A percentile compares a stretch with the other conserved stretches of the same genome.
phyloP scores from a whole-genome alignment of 2,329 filamentous ascomycete species.

The Pseudodiploospora longispora region DNA sequence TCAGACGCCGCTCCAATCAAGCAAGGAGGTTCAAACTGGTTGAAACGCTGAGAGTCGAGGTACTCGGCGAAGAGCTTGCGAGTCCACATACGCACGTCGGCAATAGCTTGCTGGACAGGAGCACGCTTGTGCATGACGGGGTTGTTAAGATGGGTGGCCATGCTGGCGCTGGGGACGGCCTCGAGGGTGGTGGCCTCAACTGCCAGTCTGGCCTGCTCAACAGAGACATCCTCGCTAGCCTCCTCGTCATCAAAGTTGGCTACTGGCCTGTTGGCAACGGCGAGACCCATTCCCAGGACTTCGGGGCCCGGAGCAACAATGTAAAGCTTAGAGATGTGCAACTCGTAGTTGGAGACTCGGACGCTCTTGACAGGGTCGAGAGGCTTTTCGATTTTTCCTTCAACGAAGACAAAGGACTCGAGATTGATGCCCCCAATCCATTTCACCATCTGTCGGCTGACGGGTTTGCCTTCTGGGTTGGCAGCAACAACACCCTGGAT shows the following conservation, averaged over 20 bases:
- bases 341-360: slow-evolving; percentile 69
- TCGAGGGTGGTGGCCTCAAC: slow-evolving; percentile 33
- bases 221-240: slow-evolving; percentile 21
- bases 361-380: slow-evolving; percentile 84
- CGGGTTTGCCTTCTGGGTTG: slow-evolving; percentile 51
- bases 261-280: slow-evolving; percentile 45
- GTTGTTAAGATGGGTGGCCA: slow-evolving; percentile 85
- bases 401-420: slow-evolving; percentile 76
- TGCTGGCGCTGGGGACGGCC: slow-evolving; percentile 50
- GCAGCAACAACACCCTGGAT: slow-evolving; percentile 71
- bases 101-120: slow-evolving; percentile 81
- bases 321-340: slow-evolving; percentile 83
- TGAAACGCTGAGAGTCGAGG: slow-evolving; percentile 65
- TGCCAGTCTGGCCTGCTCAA: slow-evolving; percentile 35
- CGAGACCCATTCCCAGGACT: slow-evolving; percentile 50
- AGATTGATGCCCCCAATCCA: slow-evolving; percentile 67
- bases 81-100: slow-evolving; percentile 46
- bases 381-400: slow-evolving; percentile 73
- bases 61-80: slow-evolving; percentile 70
- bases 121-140: slow-evolving; percentile 86
- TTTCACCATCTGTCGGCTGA: slow-evolving; percentile 90
- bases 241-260: slow-evolving; percentile 53
- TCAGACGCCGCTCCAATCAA: slow-evolving; percentile 86
- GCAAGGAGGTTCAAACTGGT: slow-evolving; percentile 81
- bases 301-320: slow-evolving; percentile 58